A percentile compares a stretch with the other conserved stretches of the same genome.
Conservation (phyloP, 1,139 yeast genomes). For the Hemisphaericaspora xylanilytica region DNA sequence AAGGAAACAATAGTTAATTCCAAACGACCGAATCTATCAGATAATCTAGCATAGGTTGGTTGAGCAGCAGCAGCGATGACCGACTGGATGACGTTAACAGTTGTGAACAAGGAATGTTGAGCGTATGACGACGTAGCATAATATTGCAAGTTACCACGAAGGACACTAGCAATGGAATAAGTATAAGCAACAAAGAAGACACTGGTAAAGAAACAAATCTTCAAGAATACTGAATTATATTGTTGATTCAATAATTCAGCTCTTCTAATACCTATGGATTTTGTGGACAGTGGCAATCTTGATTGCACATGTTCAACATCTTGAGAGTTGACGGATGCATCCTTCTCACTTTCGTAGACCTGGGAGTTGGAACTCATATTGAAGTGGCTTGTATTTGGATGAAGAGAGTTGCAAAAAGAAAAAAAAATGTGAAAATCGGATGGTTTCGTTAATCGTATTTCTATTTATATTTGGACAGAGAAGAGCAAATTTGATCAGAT, state of each 20-base stretch:
- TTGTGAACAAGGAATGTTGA: slow-evolving; percentile 59
- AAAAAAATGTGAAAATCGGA: too few species aligned
- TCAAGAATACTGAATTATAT: slow-evolving; percentile 21
- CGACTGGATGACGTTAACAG: slow-evolving; percentile 59
- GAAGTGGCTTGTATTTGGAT: too few species aligned
- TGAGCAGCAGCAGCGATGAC: slow-evolving; percentile 72
- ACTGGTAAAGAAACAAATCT: slow-evolving; percentile 41
- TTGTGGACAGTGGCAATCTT: slow-evolving; percentile 11
- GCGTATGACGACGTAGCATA: slow-evolving; percentile 57
- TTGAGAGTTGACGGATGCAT: not conserved
- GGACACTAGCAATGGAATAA: slow-evolving; percentile 59
- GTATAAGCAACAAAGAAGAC: slow-evolving; percentile 61
- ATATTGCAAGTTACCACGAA: slow-evolving; percentile 47
- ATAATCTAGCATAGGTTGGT: slow-evolving; percentile 63
- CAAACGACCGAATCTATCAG: slow-evolving; percentile 68
- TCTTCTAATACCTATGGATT: slow-evolving; percentile 38
- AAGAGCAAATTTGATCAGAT: not conserved
- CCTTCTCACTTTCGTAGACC: not conserved
- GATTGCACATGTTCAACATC: not conserved
- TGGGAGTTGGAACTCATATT: not conserved
- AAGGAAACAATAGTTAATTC: slow-evolving; percentile 53
- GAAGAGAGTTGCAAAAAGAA: not conserved
- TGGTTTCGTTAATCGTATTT: not conserved
- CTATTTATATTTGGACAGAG: not conserved
- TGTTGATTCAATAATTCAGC: slow-evolving; percentile 42